phyloP scores from a whole-genome alignment of 257 asterid species.

The Lantana camara region DNA sequence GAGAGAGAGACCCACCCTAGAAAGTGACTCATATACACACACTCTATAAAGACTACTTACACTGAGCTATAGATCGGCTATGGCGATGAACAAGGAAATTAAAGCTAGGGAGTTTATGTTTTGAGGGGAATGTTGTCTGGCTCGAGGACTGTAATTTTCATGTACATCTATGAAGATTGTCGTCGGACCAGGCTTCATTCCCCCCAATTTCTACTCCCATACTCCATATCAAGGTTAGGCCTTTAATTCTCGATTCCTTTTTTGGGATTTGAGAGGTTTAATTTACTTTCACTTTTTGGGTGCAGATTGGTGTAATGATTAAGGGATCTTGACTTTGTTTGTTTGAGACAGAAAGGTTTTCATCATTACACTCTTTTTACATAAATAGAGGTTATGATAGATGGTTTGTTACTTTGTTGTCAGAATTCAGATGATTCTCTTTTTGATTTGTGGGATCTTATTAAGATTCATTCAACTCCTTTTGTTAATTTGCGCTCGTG shows the following conservation, averaged over 20 bases:
- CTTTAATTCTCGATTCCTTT: neutral
- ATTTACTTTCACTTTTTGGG: no score
- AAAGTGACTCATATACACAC: neutral
- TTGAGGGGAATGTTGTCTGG: slow-evolving; percentile 69
- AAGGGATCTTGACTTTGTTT: slow-evolving; percentile 49
- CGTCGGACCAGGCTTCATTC: slow-evolving; percentile 74
- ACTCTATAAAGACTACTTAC: no score
- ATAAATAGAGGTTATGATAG: slow-evolving; percentile 36
- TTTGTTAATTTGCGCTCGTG: no score
- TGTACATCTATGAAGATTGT: slow-evolving; percentile 15
- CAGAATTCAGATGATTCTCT: slow-evolving; percentile 37
- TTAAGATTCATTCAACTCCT: neutral
- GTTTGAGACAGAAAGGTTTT: slow-evolving; percentile 22
- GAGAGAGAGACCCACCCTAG: slow-evolving; percentile 8
- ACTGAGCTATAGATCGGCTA: neutral
- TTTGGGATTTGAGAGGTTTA: no score
- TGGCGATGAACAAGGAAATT: slow-evolving; percentile 4
- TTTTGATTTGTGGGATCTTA: slow-evolving; percentile 7
- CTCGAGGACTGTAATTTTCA: no score
- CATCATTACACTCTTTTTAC: slow-evolving; percentile 36
- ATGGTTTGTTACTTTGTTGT: slow-evolving; percentile 22
- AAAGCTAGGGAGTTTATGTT: slow-evolving; percentile 37
- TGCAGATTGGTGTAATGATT: slow-evolving; percentile 59
- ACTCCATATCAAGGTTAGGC: slow-evolving; percentile 22
- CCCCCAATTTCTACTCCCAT: slow-evolving; percentile 59